Conservation (phyloP, 2,329 filamentous ascomycete species). For the Penicillium sp. region DNA sequence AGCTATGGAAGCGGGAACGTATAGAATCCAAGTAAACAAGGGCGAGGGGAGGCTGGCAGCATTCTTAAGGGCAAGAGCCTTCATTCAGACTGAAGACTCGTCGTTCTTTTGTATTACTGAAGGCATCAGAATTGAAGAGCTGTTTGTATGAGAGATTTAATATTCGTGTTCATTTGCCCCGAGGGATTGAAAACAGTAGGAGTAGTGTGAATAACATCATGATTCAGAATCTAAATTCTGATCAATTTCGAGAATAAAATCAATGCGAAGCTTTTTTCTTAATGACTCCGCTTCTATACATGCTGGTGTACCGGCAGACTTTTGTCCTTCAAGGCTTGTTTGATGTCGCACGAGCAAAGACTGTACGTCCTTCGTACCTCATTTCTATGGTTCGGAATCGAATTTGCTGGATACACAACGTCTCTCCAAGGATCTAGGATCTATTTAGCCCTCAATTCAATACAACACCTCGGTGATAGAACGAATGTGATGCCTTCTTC, state of each 20-base stretch:
- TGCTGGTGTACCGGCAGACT: neutral
- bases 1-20: conserved; percentile 9
- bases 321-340: neutral
- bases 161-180: neutral
- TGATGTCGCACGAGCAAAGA: neutral
- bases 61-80: conserved; percentile 18
- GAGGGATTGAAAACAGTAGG: neutral
- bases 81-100: neutral
- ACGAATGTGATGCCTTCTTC: neutral
- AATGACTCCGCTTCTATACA: neutral
- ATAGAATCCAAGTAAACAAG: conserved; percentile 3
- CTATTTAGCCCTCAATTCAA: neutral
- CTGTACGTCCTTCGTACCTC: neutral
- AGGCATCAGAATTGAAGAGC: neutral
- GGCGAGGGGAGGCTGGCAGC: conserved; percentile 11
- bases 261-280: neutral
- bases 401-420: neutral
- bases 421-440: neutral
- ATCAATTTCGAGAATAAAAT: neutral
- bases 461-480: too few relatives aligned
- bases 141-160: neutral
- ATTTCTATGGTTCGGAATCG: neutral
- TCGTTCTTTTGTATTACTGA: neutral
- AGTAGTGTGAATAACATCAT: neutral
- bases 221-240: too few relatives aligned